Evolutionary conservation across 2,329 filamentous ascomycete species (phyloP), one percentile per base, ranked within the genome.

Genomic region (Talaromyces verruculosus): DNA sequence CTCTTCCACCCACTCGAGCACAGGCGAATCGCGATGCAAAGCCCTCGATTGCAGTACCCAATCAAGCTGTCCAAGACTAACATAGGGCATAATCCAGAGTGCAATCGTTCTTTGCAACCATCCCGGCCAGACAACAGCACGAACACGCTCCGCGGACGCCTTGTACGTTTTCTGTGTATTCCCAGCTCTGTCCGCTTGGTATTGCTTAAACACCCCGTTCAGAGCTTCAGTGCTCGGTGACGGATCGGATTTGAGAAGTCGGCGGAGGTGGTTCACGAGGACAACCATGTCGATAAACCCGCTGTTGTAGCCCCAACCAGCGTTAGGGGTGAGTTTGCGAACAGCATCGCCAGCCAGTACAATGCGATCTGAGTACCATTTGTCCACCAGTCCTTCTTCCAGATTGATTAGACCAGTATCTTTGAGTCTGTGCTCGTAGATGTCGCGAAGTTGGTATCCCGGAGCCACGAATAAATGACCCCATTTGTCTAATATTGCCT

Each of bases 331-430:
- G 4, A 63, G 1, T 47, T 65, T 65, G 17, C 47, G 64, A 6
- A 61, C 33, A 17, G 64, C 58, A 47, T 65, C 64, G 19, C 64
- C 64, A 25, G 47, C 64, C 3, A 65, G 25, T 8, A 57, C 64
- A 63, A 65, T 65, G 39, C 64, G 57, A 55, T 39, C 59, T 28
- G 43, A 51, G 30, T 57, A 41, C 64, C 64, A 65, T n/a, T 58
- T 39, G 6, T 65, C 22, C 30, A 65, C 58, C 8, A 65, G 15
- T 15, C 64, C 64, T 28, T 65, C 64, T 45, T 65, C 64, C 10
- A 65, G 4, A 47, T 47, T 63, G 33, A 60, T 63, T 35, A 65
- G 2, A 25, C 61, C 61, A 6, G 61, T 28, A 22, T 63, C 61
- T 17, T 45, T 57, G 2, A 45, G 15, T 10, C 41, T 63, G 49